Evolutionary conservation across 441 rosid species (phyloP), one percentile per base, ranked within the genome.

Genomic region (Pelargonium myrrhifolium): DNA sequence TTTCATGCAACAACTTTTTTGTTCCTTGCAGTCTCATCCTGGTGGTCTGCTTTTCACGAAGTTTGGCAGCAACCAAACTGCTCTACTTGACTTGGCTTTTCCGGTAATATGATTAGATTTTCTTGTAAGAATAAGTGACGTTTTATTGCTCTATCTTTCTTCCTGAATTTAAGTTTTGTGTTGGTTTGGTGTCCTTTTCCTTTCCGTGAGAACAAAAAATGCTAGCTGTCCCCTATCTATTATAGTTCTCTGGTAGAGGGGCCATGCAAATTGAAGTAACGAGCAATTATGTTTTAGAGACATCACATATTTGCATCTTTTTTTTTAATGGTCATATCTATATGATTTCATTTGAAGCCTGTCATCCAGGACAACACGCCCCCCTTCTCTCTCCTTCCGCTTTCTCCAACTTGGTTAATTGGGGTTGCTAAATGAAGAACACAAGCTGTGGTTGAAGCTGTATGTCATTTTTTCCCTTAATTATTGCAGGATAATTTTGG

Each of bases 1-100:
- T 63, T 59, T 55, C 5, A 35, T 18, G 26, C 20, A 35, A 1
- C 10, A 18, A 56, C 49, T 47, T 72, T 65, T 60, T 67, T 39
- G 67, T 64, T 22, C 62, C 74, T 65, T 83, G 71, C 88, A 95
- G 99, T 86, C 97, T 56, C 97, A 92, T 77, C 92, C 98, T 62
- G 97, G 99, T 53, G 93, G 98, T 31, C 91, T 92, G 84, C 68
- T 92, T 67, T 90, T 95, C 71, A 95, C 98, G 2, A 95, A 95
- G 80, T 86, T 95, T 82, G 95, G 96, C 39, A 80, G 98, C 86
- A 95, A 86, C 74, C 95, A 88, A 74, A 90, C 99, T 9, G 92
- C 99, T 31, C 72, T 95, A 61, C 84, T 95, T 65, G 99, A 95
- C 73, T 84, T 95, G 61, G 94, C 98, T 18, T 90, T 95, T 75